Conservation (phyloP, 768 basidiomycete species). For the Mycena rebaudengoi region DNA sequence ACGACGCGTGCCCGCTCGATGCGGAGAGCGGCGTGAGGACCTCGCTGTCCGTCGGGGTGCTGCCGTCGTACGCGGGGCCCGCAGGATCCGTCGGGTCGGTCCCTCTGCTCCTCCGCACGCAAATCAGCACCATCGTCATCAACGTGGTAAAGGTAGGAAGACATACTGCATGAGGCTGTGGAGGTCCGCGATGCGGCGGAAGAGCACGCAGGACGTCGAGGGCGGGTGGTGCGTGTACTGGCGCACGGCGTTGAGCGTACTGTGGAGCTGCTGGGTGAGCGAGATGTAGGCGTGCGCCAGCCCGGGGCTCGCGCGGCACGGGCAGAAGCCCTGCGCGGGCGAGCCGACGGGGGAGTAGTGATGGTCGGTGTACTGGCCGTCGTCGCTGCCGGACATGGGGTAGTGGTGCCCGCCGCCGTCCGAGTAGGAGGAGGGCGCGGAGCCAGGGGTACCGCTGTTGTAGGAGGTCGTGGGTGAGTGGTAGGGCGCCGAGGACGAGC, state of each 20-base stretch:
- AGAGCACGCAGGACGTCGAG: slow-evolving; percentile 62
- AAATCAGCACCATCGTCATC: not conserved
- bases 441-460: not conserved
- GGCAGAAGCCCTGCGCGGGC: slow-evolving; percentile 47
- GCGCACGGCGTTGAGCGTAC: slow-evolving; percentile 61
- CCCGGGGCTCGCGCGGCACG: slow-evolving; percentile 71
- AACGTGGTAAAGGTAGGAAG: not conserved
- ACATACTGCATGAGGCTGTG: slow-evolving; percentile 74
- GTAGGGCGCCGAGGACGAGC: too few species aligned
- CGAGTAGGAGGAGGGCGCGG: slow-evolving; percentile 35
- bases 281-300: slow-evolving; percentile 66
- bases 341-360: slow-evolving; percentile 46
- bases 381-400: slow-evolving; percentile 48
- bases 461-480: slow-evolving; percentile 22
- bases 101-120: slow-evolving; percentile 44
- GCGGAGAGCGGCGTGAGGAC: slow-evolving; percentile 62
- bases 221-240: slow-evolving; percentile 68
- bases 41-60: slow-evolving; percentile 72
- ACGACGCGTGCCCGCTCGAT: slow-evolving; percentile 44
- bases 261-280: slow-evolving; percentile 71
- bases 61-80: slow-evolving; percentile 62
- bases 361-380: slow-evolving; percentile 49
- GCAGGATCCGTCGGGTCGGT: slow-evolving; percentile 58
- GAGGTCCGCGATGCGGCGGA: slow-evolving; percentile 67
- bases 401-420: slow-evolving; percentile 38